Evolutionary conservation across 140 eudicot genomes (phyloP).

Genomic region (Senecio squalidus): DNA sequence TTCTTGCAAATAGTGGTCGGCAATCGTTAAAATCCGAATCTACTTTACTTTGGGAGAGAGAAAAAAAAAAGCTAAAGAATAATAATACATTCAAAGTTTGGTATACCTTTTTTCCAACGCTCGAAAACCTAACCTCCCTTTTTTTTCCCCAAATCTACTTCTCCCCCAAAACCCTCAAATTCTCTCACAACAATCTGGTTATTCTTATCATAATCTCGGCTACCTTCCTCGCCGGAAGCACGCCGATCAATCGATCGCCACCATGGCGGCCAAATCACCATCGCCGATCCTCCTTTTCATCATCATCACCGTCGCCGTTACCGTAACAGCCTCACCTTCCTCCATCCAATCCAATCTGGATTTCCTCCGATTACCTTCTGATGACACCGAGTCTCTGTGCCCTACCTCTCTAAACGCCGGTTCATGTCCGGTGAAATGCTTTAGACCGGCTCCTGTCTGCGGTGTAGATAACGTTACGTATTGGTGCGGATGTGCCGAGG

Average conservation of each 20-base stretch:
- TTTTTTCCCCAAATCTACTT: no score
- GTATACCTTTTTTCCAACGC: no score
- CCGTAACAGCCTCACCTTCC: slow-evolving; percentile 20
- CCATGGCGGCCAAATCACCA: slow-evolving; percentile 10
- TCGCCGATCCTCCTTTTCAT: slow-evolving; percentile 14
- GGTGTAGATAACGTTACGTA: slow-evolving; percentile 66
- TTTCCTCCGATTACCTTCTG: slow-evolving; percentile 19
- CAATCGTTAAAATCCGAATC: no score
- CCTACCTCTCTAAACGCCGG: slow-evolving; percentile 11
- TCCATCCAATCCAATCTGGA: background rate
- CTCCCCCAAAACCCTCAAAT: no score
- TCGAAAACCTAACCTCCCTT: no score
- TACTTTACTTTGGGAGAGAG: no score
- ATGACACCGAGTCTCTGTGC: slow-evolving; percentile 11
- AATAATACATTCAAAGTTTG: no score
- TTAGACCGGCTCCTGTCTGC: slow-evolving; percentile 66
- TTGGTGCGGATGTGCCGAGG: slow-evolving; percentile 84
- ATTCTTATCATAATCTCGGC: no score
- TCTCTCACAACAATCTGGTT: no score
- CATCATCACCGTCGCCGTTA: slow-evolving; percentile 6
- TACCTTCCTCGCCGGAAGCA: slow-evolving; percentile 20
- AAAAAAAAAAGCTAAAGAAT: no score
- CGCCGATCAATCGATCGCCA: slow-evolving; percentile 23
- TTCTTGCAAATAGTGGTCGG: no score
- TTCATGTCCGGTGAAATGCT: slow-evolving; percentile 65